Evolutionary conservation across 768 basidiomycete species (phyloP), one percentile per base, ranked within the genome.

Genomic region (Ramaria sp.): DNA sequence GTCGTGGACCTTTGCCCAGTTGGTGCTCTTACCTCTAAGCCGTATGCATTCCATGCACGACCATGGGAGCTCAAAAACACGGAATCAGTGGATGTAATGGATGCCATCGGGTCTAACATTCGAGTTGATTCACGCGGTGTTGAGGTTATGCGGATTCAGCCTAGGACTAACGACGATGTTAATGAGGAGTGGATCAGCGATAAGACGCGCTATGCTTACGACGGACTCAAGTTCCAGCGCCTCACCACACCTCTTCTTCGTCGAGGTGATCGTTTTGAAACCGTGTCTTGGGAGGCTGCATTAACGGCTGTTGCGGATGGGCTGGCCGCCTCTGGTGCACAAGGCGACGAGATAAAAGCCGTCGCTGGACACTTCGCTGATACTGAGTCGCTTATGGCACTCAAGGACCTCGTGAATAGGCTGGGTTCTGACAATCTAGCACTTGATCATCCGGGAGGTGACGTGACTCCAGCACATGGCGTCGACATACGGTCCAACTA

Each of bases 151-250:
- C 86, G 96, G 51, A 80, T 99, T 63, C 93, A 96, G 66, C 96
- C 96, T 1, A 81, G 88, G 65, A 89, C 91, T 51, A 98, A 97
- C 68, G 96, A 98, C 70, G 90, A 96, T 63, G 85, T 99, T 61
- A 99, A 99, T 70, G 96, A 99, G 75, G 96, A 99, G 70, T 98
- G 96, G 96, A 95, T 99, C 69, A 92, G 81, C 70, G 96, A 99
- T 78, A 99, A 99, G 79, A 93, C 95, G 1, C 88, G 96, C 57
- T 93, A 92, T 69, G 89, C 95, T 1, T 88, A 93, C 69, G 96
- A 99, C 65, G 96, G 96, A 10, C 79, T 99, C 33, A 83, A 83
- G 65, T 95, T 91, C 78, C 96, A 99, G 70, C 87, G 95, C 20
- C 75, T 99, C 64, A 97, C 94, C 3, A 86, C 85, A 0, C 96